A percentile compares a stretch with the other conserved stretches of the same genome.
phyloP scores from a whole-genome alignment of 495 filamentous ascomycete genomes.

The Aspergillus ellipticus region DNA sequence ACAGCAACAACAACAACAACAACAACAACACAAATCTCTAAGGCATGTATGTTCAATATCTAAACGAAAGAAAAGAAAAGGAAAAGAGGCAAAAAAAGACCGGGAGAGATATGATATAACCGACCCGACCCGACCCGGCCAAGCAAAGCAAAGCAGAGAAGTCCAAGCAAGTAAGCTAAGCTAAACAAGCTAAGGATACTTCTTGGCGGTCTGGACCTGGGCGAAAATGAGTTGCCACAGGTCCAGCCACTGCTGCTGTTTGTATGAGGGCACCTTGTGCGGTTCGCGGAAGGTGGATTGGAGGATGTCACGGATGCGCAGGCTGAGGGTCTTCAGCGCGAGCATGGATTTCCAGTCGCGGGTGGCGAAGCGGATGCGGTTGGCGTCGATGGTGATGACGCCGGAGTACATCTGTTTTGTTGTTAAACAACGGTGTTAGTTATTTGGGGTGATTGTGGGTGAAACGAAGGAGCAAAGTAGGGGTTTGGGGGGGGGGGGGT shows the following conservation, averaged over 20 bases:
- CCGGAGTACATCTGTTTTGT: slow-evolving; percentile 68
- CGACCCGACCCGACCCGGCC: no score
- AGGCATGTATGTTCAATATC: neutral
- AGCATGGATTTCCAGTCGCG: slow-evolving; percentile 90
- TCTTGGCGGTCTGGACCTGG: slow-evolving; percentile 27
- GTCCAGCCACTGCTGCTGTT: slow-evolving; percentile 73
- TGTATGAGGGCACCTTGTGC: slow-evolving; percentile 60
- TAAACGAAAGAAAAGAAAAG: neutral
- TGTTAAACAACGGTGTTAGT: no score
- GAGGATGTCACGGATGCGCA: slow-evolving; percentile 66
- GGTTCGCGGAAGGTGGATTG: slow-evolving; percentile 66
- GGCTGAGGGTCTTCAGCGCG: slow-evolving; percentile 72
- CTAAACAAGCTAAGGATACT: neutral
- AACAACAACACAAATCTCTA: no score
- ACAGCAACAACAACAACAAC: no score
- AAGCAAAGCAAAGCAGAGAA: no score
- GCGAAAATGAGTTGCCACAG: slow-evolving; percentile 52
- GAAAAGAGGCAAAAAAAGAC: no score
- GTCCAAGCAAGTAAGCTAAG: no score
- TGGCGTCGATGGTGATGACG: slow-evolving; percentile 78
- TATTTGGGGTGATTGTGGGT: no score
- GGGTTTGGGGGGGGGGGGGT: neutral
- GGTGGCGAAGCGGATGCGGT: slow-evolving; percentile 79
- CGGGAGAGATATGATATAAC: no score
- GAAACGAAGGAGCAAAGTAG: neutral